Evolutionary conservation across 106 monocot genomes (phyloP).

Genomic region (Narthecium ossifragum): DNA sequence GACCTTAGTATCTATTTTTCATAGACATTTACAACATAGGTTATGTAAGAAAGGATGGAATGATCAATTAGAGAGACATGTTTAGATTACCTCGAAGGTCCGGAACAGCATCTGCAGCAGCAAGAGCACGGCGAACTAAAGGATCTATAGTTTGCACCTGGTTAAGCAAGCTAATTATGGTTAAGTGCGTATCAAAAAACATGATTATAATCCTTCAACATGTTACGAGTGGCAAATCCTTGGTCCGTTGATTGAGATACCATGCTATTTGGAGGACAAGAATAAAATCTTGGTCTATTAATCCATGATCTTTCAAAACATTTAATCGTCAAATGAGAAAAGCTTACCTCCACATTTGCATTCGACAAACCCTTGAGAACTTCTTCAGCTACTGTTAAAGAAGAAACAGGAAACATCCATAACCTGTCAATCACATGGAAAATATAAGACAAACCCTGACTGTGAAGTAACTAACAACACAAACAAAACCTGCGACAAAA

Average conservation of each 20-base stretch:
- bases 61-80: not conserved
- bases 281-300: too few species aligned
- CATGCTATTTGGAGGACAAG: too few species aligned
- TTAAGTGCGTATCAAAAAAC: too few species aligned
- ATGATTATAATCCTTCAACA: too few species aligned
- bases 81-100: slow-evolving; percentile 59
- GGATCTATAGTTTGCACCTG: slow-evolving; percentile 69
- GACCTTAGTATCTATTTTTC: not conserved
- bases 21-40: too few species aligned
- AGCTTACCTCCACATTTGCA: slow-evolving; percentile 58
- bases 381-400: slow-evolving; percentile 59
- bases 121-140: slow-evolving; percentile 66
- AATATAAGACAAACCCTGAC: slow-evolving; percentile 3
- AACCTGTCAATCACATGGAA: slow-evolving; percentile 31
- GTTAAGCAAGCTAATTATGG: too few species aligned
- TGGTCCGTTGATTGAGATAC: too few species aligned
- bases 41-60: not conserved
- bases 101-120: slow-evolving; percentile 38
- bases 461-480: too few species aligned
- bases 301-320: not conserved
- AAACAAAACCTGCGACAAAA: too few species aligned
- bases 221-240: too few species aligned
- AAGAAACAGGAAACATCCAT: slow-evolving; percentile 85
- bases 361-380: slow-evolving; percentile 44
- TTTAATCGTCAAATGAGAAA: not conserved